Evolutionary conservation across 139 green algal species (phyloP), one percentile per base, ranked within the genome.

Genomic region (Parachlorella kessleri): DNA sequence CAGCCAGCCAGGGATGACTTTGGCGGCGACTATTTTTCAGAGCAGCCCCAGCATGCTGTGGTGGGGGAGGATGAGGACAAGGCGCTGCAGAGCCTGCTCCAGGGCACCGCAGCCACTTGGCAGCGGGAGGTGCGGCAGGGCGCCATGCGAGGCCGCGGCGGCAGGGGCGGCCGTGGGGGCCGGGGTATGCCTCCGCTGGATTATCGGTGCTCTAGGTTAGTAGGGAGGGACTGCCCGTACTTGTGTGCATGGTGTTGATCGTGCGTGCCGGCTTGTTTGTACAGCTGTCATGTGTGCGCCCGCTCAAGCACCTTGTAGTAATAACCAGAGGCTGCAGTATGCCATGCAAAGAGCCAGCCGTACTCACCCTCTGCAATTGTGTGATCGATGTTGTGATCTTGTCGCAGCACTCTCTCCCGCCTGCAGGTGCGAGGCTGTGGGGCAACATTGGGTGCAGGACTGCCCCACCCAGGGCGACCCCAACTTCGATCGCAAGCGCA

Each of bases 401-500:
- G n/a, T n/a, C n/a, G n/a, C n/a, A n/a, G n/a, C n/a, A n/a, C n/a
- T 2, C 73, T 1, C 40, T 28, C 7, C 26, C 59, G 30, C 33
- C 30, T 42, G 23, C 74, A 81, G 73, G 36, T 87, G 82, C 41
- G 82, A 87, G 9, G 77, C 77, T 0, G 68, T 80, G 28, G 82
- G 63, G 6, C 66, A 55, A 3, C 91, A 95, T 85, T 94, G 77
- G 53, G 77, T 90, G 18, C 76, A 85, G 40, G 85, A 96, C 76
- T 97, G 93, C 82, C 92, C 93, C n/a, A 94, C 91, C 1, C 84
- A 91, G 8, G 86, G 84, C 38, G 88, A 94, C 68, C 88, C 91
- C 2, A 72, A 41, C 1, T 89, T 77, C 77, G 88, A 90, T 67
- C 42, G 54, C 18, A 91, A 91, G 75, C 66, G 84, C 26, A 84